These are phyloP conservation scores for Pichiaceae sp. DNA, from an alignment of 1,139 yeast genomes.

Conservation along the genomic window DNA sequence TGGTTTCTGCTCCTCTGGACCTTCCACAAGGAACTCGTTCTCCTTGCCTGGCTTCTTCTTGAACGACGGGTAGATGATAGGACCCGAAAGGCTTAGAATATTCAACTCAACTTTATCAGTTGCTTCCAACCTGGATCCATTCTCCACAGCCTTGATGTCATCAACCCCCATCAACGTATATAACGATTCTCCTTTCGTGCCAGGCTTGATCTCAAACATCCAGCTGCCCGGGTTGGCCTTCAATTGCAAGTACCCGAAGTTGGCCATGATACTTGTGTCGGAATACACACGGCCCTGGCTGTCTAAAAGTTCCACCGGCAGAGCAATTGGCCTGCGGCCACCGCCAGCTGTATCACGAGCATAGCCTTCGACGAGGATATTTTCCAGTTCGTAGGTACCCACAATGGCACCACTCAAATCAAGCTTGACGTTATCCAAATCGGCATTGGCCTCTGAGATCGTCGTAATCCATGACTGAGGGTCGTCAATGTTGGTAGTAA, in stretches of 20 bases:
- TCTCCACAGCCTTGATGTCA: not conserved
- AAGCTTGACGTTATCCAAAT: slow-evolving; percentile 52
- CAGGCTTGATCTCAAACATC: slow-evolving; percentile 35
- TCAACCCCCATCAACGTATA: slow-evolving; percentile 36
- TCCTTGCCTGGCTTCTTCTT: slow-evolving; percentile 35
- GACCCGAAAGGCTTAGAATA: slow-evolving; percentile 39
- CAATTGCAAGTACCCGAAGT: slow-evolving; percentile 70
- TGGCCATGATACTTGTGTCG: slow-evolving; percentile 66
- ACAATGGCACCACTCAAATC: slow-evolving; percentile 24
- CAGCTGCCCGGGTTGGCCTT: slow-evolving; percentile 64
- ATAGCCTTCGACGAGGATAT: slow-evolving; percentile 63
- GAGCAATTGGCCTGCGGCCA: slow-evolving; percentile 40
- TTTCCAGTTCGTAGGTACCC: slow-evolving; percentile 40
- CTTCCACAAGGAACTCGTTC: slow-evolving; percentile 25
- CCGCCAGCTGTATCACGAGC: slow-evolving; percentile 35
- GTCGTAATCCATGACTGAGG: slow-evolving; percentile 63
- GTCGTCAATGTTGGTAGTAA: slow-evolving; percentile 50
- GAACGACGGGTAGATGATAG: slow-evolving; percentile 37
- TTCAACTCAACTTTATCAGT: slow-evolving; percentile 5
- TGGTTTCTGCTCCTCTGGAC: slow-evolving; percentile 2
- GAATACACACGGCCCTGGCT: slow-evolving; percentile 15
- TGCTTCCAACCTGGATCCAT: not conserved
- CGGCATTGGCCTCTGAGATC: slow-evolving; percentile 41
- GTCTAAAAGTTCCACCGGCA: slow-evolving; percentile 36
- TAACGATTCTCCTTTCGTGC: slow-evolving; percentile 32